Percentiles rank a stretch among this genome's conserved stretches.
Conservation (phyloP, 106 monocot species). For the Posidonia australis region DNA sequence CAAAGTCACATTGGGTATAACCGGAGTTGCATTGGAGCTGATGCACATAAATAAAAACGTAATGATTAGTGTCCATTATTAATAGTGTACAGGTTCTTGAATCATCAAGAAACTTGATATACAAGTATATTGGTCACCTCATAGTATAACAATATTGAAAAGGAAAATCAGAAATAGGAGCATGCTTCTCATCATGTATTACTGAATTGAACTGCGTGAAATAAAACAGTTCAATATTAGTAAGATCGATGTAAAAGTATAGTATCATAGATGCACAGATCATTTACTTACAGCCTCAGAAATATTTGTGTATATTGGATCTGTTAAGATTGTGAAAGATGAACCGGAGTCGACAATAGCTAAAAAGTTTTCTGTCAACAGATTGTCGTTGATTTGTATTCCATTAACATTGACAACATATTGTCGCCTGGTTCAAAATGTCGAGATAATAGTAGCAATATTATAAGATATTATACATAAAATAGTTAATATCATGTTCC, state of each 20-base stretch:
- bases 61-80: too few relatives aligned
- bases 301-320: slow-evolving; percentile 66
- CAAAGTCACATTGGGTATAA: slow-evolving; percentile 36
- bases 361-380: slow-evolving; percentile 23
- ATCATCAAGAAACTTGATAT: background rate
- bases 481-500: too few relatives aligned
- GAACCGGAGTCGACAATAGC: slow-evolving; percentile 84
- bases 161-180: slow-evolving; percentile 18
- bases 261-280: background rate
- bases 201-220: slow-evolving; percentile 48
- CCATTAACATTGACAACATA: slow-evolving; percentile 61
- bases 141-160: slow-evolving; percentile 75
- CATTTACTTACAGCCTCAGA: slow-evolving; percentile 42
- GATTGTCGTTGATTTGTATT: slow-evolving; percentile 27
- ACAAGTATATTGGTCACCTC: background rate
- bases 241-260: slow-evolving; percentile 1
- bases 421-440: slow-evolving; percentile 23
- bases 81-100: background rate
- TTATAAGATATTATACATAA: background rate
- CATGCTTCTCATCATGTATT: slow-evolving; percentile 23
- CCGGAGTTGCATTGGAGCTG: background rate
- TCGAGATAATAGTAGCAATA: background rate
- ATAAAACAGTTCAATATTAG: background rate
- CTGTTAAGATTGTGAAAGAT: slow-evolving; percentile 67
- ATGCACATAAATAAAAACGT: slow-evolving; percentile 22